phyloP scores from a whole-genome alignment of 2,329 filamentous ascomycete species.

The Penicillium sp. region DNA sequence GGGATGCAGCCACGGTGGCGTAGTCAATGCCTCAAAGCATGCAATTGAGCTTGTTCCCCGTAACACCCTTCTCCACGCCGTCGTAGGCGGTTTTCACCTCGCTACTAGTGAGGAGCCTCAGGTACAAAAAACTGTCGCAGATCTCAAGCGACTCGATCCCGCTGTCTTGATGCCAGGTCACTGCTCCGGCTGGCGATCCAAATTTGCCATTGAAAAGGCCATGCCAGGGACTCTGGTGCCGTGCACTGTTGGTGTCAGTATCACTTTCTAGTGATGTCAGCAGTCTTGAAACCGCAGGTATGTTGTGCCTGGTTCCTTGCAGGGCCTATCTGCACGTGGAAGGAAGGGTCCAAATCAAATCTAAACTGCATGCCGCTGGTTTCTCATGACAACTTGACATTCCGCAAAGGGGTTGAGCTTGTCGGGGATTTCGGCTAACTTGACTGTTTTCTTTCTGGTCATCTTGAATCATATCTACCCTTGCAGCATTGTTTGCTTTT shows the following conservation, averaged over 20 bases:
- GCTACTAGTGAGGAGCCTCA: constrained; percentile 48
- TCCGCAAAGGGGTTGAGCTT: constrained; percentile 11
- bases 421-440: constrained; percentile 11
- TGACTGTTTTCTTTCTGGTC: constrained; percentile 6
- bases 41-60: constrained; percentile 42
- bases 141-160: constrained; percentile 49
- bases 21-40: constrained; percentile 53
- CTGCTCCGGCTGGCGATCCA: constrained; percentile 58
- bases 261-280: constrained; percentile 30
- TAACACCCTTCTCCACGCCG: constrained; percentile 47
- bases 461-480: constrained; percentile 9
- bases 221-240: constrained; percentile 54
- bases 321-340: constrained; percentile 15
- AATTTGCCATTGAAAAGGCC: constrained; percentile 52
- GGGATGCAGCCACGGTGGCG: constrained; percentile 57
- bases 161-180: constrained; percentile 56
- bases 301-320: constrained; percentile 11
- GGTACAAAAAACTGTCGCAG: constrained; percentile 48
- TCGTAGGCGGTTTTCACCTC: constrained; percentile 57
- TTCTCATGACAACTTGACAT: constrained; percentile 15
- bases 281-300: neutral
- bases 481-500: constrained; percentile 16
- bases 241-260: constrained; percentile 51
- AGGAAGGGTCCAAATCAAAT: constrained; percentile 4
- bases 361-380: constrained; percentile 12